Conservation (phyloP, 208 protist species). For the Trypanosoma platydactyli region DNA sequence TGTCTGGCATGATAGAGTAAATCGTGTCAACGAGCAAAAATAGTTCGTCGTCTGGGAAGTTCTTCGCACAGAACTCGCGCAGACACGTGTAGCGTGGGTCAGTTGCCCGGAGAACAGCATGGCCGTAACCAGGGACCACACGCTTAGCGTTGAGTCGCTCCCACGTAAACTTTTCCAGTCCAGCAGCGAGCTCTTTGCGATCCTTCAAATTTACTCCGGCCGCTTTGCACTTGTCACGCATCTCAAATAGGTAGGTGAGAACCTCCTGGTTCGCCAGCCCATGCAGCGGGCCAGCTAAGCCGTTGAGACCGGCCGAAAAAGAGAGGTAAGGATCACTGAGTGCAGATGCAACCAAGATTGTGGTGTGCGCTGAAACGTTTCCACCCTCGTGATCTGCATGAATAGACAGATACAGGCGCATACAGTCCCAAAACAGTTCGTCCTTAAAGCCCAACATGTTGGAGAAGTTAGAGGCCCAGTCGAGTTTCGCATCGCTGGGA, state of each 20-base stretch:
- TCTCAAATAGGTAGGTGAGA: conserved; percentile 77
- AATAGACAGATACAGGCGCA: conserved; percentile 97
- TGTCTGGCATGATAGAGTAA: conserved; percentile 92
- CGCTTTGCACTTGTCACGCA: conserved; percentile 59
- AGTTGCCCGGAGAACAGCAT: conserved; percentile 98
- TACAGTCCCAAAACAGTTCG: conserved; percentile 94
- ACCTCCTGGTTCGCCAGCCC: conserved; percentile 98
- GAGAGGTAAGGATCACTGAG: conserved; percentile 98
- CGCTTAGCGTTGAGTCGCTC: conserved; percentile 87
- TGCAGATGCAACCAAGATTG: conserved; percentile 95
- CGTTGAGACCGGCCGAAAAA: conserved; percentile 93
- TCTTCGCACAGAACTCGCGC: conserved; percentile 95
- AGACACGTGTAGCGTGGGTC: conserved; percentile 98
- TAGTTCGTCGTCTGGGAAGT: conserved; percentile 95
- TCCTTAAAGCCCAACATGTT: conserved; percentile 93
- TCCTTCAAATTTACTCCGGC: conserved; percentile 50
- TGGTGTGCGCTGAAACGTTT: conserved; percentile 98
- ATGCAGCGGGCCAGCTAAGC: conserved; percentile 97
- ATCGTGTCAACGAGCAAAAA: conserved; percentile 94
- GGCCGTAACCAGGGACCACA: conserved; percentile 96
- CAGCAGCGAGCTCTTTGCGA: conserved; percentile 58
- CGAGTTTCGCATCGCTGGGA: conserved; percentile 60
- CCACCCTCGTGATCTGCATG: conserved; percentile 97
- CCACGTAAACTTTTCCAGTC: conserved; percentile 90
- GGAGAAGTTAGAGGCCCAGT: conserved; percentile 96